These are phyloP conservation scores for Pyropia yezoensis DNA, from an alignment of 23 red algal species.

Conservation along the genomic window DNA sequence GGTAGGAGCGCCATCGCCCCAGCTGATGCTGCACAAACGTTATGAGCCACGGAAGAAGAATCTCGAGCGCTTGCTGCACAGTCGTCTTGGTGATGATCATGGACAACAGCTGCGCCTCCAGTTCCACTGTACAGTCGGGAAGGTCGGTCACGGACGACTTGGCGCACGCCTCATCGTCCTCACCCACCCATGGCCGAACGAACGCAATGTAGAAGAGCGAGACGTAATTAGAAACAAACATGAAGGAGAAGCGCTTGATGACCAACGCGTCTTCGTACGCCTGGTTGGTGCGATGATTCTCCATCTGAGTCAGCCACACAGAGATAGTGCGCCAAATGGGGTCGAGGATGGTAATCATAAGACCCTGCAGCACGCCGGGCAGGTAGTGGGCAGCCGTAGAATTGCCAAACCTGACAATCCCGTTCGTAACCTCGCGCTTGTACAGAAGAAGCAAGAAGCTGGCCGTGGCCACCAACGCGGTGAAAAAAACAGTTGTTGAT, in stretches of 20 bases:
- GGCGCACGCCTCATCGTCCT: not conserved
- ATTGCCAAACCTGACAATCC: not conserved
- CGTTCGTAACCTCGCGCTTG: slow-evolving; percentile 17
- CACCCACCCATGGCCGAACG: slow-evolving; percentile 10
- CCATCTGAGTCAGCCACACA: slow-evolving; percentile 29
- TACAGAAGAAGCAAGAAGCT: slow-evolving; percentile 56
- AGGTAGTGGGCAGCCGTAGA: not conserved
- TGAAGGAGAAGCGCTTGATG: slow-evolving; percentile 59
- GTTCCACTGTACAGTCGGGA: slow-evolving; percentile 52
- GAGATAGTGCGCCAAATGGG: slow-evolving; percentile 44
- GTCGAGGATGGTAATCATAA: slow-evolving; percentile 46
- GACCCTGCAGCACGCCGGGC: slow-evolving; percentile 52
- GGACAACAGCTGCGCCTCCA: slow-evolving; percentile 57
- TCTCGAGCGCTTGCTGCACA: slow-evolving; percentile 47
- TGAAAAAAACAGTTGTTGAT: slow-evolving; percentile 26
- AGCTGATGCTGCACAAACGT: slow-evolving; percentile 17
- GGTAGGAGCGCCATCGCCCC: not conserved
- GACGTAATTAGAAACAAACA: slow-evolving; percentile 58
- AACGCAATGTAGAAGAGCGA: slow-evolving; percentile 75
- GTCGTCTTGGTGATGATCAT: slow-evolving; percentile 52
- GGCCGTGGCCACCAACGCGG: slow-evolving; percentile 28
- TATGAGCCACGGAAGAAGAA: slow-evolving; percentile 31
- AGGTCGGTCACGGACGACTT: slow-evolving; percentile 9
- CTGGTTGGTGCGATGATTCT: slow-evolving; percentile 70
- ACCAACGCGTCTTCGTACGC: slow-evolving; percentile 54